Percentiles rank a stretch among this genome's conserved stretches.
These are phyloP conservation scores for Thoreauomyces humboldtii DNA, from an alignment of 192 early-diverging fungal species.

Conservation along the genomic window DNA sequence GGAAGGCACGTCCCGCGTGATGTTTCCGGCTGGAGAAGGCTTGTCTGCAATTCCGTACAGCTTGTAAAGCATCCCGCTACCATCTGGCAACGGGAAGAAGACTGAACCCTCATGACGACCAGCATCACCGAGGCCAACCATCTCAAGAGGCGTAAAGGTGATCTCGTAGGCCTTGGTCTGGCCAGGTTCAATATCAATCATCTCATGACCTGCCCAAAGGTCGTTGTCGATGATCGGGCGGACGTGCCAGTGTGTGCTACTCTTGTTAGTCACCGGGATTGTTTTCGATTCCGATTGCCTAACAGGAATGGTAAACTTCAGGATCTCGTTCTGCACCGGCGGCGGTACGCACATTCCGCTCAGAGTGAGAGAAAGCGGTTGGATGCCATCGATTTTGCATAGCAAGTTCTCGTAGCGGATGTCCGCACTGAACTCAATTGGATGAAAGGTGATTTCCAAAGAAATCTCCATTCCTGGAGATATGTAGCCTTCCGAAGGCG, in stretches of 20 bases:
- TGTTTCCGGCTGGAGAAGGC: constrained; percentile 44
- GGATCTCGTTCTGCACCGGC: constrained; percentile 50
- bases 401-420: constrained; percentile 54
- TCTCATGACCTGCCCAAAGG: constrained; percentile 51
- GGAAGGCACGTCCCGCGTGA: constrained; percentile 55
- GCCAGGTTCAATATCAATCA: constrained; percentile 54
- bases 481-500: constrained; percentile 61
- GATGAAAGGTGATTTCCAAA: constrained; percentile 60
- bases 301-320: constrained; percentile 58
- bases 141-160: constrained; percentile 50
- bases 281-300: constrained; percentile 52
- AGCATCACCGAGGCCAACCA: constrained; percentile 47
- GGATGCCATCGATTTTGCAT: constrained; percentile 47
- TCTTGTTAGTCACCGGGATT: constrained; percentile 51
- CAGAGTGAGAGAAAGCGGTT: constrained; percentile 48
- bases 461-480: constrained; percentile 62
- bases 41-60: constrained; percentile 57
- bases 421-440: constrained; percentile 51
- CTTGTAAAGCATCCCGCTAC: constrained; percentile 58
- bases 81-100: constrained; percentile 64
- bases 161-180: constrained; percentile 56
- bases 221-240: constrained; percentile 62
- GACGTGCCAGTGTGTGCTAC: constrained; percentile 47
- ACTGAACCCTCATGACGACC: constrained; percentile 60
- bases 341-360: constrained; percentile 58